phyloP scores from a whole-genome alignment of 306 rosid species.

The Trifolium repens region DNA sequence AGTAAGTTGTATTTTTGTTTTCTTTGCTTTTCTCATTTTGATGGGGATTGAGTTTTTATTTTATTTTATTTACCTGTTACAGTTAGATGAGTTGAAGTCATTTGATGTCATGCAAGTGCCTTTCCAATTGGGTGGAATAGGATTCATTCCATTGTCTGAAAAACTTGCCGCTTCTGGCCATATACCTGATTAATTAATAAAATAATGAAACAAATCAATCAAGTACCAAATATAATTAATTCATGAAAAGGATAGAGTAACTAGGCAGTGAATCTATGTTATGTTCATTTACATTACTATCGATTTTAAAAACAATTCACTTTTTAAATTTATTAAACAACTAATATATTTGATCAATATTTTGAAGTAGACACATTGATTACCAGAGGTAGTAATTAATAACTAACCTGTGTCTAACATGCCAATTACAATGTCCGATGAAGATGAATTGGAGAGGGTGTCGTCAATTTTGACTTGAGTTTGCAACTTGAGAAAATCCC shows the following conservation, averaged over 20 bases:
- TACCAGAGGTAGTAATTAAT: too few relatives aligned
- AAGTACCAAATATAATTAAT: not conserved
- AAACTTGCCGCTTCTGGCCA: conserved; percentile 90
- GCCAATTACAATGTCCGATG: conserved; percentile 65
- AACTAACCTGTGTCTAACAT: conserved; percentile 68
- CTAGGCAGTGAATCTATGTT: not conserved
- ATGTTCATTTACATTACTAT: not conserved
- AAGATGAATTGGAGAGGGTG: conserved; percentile 36
- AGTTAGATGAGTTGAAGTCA: conserved; percentile 69
- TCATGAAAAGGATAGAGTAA: not conserved
- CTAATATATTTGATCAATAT: too few relatives aligned
- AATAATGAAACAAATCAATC: not conserved
- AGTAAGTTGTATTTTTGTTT: not conserved
- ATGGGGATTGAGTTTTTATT: not conserved
- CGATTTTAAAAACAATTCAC: too few relatives aligned
- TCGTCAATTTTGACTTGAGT: conserved; percentile 52
- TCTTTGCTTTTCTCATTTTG: not conserved
- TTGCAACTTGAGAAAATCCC: conserved; percentile 75
- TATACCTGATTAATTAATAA: conserved; percentile 53
- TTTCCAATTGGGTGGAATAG: conserved; percentile 79
- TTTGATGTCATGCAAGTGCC: conserved; percentile 69
- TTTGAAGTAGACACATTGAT: too few relatives aligned
- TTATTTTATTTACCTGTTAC: conserved; percentile 58
- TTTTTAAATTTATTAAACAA: too few relatives aligned
- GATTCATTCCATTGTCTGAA: conserved; percentile 56